Base-by-base conservation (phyloP, 306 rosid genomes). In the Vigna radiata region DNA sequence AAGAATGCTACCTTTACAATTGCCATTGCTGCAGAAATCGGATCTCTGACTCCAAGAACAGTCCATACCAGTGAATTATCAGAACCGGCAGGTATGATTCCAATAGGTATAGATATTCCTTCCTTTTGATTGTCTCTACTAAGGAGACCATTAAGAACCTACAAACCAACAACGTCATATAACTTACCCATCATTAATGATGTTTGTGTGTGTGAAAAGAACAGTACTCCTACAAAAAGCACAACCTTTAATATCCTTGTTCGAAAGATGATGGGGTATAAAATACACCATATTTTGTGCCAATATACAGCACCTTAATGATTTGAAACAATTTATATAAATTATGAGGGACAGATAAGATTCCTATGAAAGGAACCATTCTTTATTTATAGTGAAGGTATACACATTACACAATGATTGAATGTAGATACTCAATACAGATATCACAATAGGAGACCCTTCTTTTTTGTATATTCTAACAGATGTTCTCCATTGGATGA, bases 1-100 rank as follows among this genome's bases (percentile, higher is more conserved):
- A 44, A 41, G 14, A 79, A 71, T 16, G 50, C 77, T 88, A 95
- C 99, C 99, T 95, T 95, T 16, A 95, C 96, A 82, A 95, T 95
- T 67, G 99, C 92, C 89, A 95, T 92, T 77, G 99, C 99, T 33
- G 99, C 99, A 83, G 99, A 90, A 79, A 92, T 79, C 11, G 97
- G 97, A 86, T 95, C 99, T 84, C 96, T 82, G 72, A 95, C 99
- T 47, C 99, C 99, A 86, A 95, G 99, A 83, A 95, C 99, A 80
- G 99, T 95, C 97, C 99, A 92, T 83, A 93, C 96, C 77, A 95
- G 74, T 46, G 99, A 95, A 83, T 95, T 95, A 86, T 95, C 99
- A 64, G 99, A 95, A 73, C 99, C 99, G 74, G 99, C 99, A 2
- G 99, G 99, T 39, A 95, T 89, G 83, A 95, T 95, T 82, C 99